Percentiles rank a stretch among this genome's conserved stretches.
These are phyloP conservation scores for Magnusiomyces tetraspermus DNA, from an alignment of 1,139 yeast genomes.

Conservation along the genomic window DNA sequence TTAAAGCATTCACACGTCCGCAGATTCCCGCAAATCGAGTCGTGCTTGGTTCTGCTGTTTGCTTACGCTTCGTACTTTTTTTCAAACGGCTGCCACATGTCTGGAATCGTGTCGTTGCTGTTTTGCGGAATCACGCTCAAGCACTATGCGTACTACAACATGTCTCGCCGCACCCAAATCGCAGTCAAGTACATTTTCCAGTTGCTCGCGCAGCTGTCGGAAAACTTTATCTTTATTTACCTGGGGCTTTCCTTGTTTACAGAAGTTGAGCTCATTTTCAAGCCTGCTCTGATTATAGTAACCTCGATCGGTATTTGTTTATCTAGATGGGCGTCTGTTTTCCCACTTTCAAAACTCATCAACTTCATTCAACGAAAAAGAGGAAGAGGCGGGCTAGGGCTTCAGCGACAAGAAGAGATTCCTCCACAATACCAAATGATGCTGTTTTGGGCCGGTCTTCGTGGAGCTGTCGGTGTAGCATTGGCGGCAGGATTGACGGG, in stretches of 20 bases:
- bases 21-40: constrained; percentile 91
- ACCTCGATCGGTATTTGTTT: constrained; percentile 86
- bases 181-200: constrained; percentile 94
- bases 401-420: constrained; percentile 62
- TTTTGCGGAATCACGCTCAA: constrained; percentile 95
- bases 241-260: constrained; percentile 90
- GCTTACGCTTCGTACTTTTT: constrained; percentile 96
- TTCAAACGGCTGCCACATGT: constrained; percentile 98
- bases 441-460: constrained; percentile 98
- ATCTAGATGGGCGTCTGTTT: constrained; percentile 95
- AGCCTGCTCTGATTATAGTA: constrained; percentile 83
- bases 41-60: constrained; percentile 79
- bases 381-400: constrained; percentile 3
- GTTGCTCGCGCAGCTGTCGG: constrained; percentile 85
- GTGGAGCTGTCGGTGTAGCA: constrained; percentile 99
- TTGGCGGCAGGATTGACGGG: constrained; percentile 96
- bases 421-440: constrained; percentile 95
- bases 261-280: constrained; percentile 88
- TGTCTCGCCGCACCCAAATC: constrained; percentile 95
- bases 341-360: constrained; percentile 78
- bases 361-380: constrained; percentile 68
- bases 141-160: constrained; percentile 93
- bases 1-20: constrained; percentile 88
- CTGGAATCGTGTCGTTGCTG: constrained; percentile 89
- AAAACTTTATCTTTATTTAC: constrained; percentile 92